Evolutionary conservation across 2,329 filamentous ascomycete genomes (phyloP), one percentile per base, ranked within the genome.

Genomic region (Colletotrichum karsti): DNA sequence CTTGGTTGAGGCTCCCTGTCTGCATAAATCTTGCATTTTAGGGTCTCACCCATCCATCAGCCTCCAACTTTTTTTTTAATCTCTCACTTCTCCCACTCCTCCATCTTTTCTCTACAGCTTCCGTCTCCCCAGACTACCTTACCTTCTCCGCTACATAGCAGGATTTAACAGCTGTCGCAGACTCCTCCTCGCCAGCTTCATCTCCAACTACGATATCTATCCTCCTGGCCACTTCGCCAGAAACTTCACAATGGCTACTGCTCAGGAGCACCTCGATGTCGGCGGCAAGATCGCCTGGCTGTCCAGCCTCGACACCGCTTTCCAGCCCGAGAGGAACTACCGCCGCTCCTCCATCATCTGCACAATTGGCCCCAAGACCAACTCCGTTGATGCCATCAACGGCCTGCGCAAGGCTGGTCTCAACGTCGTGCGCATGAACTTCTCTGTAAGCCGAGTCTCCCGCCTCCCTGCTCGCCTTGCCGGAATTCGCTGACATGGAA

Each of bases 401-500:
- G 89, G 91, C 81, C 93, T 99, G 77, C 93, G 95, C 81, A 89
- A 88, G 78, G 92, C 92, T 73, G 96, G 96, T 83, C 91, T 98
- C 77, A 98, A 98, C 84, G 94, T 99, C 74, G 96, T 98, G 75
- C 95, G 96, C 85, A 99, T 99, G 96, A 99, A 99, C 92, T 98
- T 98, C 82, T 97, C 93, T 73, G 55, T 65, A 58, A 42, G 53
- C 20, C n/a, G n/a, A n/a, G n/a, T n/a, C 22, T 9, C 30, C 26
- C 20, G 7, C 20, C 7, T n/a, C 10, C 37, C 37, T 22, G 15
- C 18, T 13, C 35, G 28, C 37, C 12, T n/a, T 24, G 9, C n/a
- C 5, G 26, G 20, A 41, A 18, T 44, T 20, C 35, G 57, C 61
- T 70, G 33, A 70, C 63, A 15, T 13, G 5, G 18, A 37, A 20